phyloP scores from a whole-genome alignment of 208 protist genomes.

The Leptomonas pyrrhocoris region DNA sequence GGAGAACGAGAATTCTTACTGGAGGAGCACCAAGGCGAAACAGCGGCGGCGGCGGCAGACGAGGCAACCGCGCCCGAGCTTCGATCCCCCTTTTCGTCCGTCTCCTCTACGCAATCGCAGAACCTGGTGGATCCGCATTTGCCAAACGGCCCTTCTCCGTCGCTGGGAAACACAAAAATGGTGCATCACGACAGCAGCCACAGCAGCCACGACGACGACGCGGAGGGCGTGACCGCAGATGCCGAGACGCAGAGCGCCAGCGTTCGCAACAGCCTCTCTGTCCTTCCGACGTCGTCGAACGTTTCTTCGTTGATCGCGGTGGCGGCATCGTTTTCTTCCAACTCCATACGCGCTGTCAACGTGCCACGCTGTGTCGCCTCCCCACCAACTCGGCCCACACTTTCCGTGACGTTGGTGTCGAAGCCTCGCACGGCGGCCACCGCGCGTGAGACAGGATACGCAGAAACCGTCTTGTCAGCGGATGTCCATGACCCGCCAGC shows the following conservation, averaged over 20 bases:
- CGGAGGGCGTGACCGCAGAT: not conserved
- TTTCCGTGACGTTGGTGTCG: not conserved
- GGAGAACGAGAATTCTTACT: too few relatives aligned
- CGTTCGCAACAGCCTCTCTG: not conserved
- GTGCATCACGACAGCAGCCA: not conserved
- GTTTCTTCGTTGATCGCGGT: not conserved
- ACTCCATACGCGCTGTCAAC: not conserved
- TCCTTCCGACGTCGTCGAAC: not conserved
- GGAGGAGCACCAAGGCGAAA: too few relatives aligned
- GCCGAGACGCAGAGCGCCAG: conserved; percentile 3
- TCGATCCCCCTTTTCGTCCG: too few relatives aligned
- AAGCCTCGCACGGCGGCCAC: not conserved
- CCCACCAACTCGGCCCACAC: not conserved
- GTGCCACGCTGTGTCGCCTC: not conserved
- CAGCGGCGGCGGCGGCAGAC: too few relatives aligned
- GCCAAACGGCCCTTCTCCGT: not conserved
- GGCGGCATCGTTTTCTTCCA: not conserved
- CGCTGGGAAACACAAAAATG: not conserved
- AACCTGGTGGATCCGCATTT: too few relatives aligned
- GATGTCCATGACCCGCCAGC: too few relatives aligned
- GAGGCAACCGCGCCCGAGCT: too few relatives aligned
- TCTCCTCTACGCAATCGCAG: too few relatives aligned
- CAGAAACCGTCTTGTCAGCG: too few relatives aligned
- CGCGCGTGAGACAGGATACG: too few relatives aligned
- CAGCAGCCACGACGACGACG: not conserved